Percentiles rank a stretch among this genome's conserved stretches.
These are phyloP conservation scores for Fraxinus cuspidata DNA, from an alignment of 257 asterid genomes.

Conservation along the genomic window DNA sequence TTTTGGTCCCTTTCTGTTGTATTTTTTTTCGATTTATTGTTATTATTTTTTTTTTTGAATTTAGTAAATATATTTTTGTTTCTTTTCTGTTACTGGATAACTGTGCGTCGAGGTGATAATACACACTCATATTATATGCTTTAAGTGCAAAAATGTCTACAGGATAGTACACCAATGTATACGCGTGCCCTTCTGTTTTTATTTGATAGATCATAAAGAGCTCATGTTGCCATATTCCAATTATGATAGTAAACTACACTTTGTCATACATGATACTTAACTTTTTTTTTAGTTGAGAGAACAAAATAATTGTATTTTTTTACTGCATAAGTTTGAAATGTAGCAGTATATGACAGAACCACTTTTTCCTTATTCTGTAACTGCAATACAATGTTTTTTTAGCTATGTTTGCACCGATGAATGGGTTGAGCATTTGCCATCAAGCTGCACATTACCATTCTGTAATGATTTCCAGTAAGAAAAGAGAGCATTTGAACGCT, in stretches of 20 bases:
- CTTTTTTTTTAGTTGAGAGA: not conserved
- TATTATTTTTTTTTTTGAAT: not conserved
- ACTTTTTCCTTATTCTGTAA: conserved; percentile 12
- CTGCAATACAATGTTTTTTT: not conserved
- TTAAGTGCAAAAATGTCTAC: not conserved
- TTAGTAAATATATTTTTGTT: not conserved
- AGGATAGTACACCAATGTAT: not conserved
- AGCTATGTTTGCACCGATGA: conserved; percentile 8
- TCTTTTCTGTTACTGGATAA: conserved; percentile 11
- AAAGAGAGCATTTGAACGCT: not conserved
- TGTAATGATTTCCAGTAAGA: not conserved
- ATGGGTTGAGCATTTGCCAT: not conserved
- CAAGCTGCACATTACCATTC: conserved; percentile 2
- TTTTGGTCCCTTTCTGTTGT: not conserved
- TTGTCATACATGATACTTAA: conserved; percentile 4
- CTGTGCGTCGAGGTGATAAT: conserved; percentile 3
- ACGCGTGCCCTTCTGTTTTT: conserved; percentile 3
- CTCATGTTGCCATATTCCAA: conserved; percentile 3
- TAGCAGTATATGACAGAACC: conserved; percentile 3
- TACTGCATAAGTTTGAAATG: not conserved
- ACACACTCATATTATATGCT: conserved; percentile 1
- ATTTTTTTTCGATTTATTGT: not conserved
- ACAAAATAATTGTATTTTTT: not conserved
- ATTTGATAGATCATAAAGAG: not conserved
- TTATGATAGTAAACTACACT: not conserved